Evolutionary conservation across 768 basidiomycete genomes (phyloP).

Genomic region (Suillus subaureus): DNA sequence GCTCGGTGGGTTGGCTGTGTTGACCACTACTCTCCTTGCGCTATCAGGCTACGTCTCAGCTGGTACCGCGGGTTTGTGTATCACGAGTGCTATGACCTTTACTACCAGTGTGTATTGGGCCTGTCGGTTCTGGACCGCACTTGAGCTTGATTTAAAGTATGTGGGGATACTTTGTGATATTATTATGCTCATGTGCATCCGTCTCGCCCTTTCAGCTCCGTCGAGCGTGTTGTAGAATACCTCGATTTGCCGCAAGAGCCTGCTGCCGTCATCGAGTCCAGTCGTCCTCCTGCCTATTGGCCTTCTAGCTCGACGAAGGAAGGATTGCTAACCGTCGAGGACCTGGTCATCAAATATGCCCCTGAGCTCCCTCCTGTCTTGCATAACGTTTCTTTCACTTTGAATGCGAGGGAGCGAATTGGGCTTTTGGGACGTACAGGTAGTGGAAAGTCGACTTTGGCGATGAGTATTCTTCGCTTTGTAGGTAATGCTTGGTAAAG

Average conservation of each 20-base stretch:
- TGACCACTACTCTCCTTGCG: conserved; percentile 77
- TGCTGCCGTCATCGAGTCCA: conserved; percentile 69
- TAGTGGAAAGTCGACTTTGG: conserved; percentile 82
- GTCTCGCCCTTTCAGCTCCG: conserved; percentile 53
- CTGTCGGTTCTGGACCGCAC: conserved; percentile 51
- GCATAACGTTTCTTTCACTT: conserved; percentile 70
- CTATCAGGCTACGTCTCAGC: conserved; percentile 61
- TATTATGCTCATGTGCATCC: conserved; percentile 3
- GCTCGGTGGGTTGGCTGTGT: conserved; percentile 71
- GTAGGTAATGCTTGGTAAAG: conserved; percentile 40
- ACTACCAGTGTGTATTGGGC: conserved; percentile 54
- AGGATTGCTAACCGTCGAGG: conserved; percentile 65
- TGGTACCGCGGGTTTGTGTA: conserved; percentile 71
- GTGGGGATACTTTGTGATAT: conserved; percentile 24
- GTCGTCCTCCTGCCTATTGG: conserved; percentile 90
- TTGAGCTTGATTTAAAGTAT: conserved; percentile 78
- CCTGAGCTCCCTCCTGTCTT: conserved; percentile 84
- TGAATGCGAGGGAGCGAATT: conserved; percentile 73
- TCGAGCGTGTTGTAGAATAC: conserved; percentile 92
- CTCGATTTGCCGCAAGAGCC: conserved; percentile 89
- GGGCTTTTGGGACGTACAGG: conserved; percentile 84
- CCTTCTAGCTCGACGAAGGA: conserved; percentile 70
- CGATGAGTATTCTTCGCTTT: conserved; percentile 85
- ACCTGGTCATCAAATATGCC: conserved; percentile 80
- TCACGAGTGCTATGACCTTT: conserved; percentile 72